phyloP scores from a whole-genome alignment of 768 basidiomycete species.

The Trametopsis cervina region DNA sequence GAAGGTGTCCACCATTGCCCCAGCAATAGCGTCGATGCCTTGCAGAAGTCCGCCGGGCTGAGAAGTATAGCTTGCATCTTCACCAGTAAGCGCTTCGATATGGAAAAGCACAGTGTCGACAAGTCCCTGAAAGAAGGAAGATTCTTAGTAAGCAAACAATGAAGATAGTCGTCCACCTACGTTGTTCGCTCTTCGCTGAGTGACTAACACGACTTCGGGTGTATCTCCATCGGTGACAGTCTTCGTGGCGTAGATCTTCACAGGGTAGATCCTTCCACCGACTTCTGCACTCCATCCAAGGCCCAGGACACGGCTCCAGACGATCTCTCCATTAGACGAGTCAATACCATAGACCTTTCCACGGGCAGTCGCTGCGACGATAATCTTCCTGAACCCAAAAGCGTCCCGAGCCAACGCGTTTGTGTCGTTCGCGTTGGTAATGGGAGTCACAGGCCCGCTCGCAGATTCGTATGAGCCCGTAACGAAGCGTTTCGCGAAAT shows the following conservation, averaged over 20 bases:
- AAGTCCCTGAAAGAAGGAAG: conserved; percentile 41
- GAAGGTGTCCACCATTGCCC: conserved; percentile 53
- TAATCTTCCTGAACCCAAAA: conserved; percentile 83
- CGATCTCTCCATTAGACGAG: conserved; percentile 62
- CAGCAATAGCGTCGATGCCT: conserved; percentile 55
- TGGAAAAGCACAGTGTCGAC: conserved; percentile 74
- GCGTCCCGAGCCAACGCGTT: conserved; percentile 54
- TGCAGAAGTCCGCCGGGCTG: conserved; percentile 36
- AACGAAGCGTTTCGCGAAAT: conserved; percentile 65
- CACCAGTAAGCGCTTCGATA: conserved; percentile 73
- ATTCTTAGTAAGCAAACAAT: too few species aligned
- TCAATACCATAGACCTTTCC: conserved; percentile 84
- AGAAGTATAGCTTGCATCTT: conserved; percentile 32
- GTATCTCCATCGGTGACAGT: conserved; percentile 37
- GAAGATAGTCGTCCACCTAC: too few species aligned
- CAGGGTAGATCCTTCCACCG: conserved; percentile 49
- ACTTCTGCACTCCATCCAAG: conserved; percentile 57
- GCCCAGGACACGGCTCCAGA: conserved; percentile 79
- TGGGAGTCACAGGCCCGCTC: conserved; percentile 28
- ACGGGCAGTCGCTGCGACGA: conserved; percentile 60
- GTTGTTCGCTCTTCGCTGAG: conserved; percentile 55
- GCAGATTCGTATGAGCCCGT: conserved; percentile 58
- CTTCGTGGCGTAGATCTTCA: conserved; percentile 52
- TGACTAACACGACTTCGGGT: conserved; percentile 56
- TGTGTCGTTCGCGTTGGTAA: conserved; percentile 22